Percentiles rank a stretch among this genome's conserved stretches.
Evolutionary conservation across 148 eudicot species (phyloP).

Genomic region (Nepenthes gracilis): DNA sequence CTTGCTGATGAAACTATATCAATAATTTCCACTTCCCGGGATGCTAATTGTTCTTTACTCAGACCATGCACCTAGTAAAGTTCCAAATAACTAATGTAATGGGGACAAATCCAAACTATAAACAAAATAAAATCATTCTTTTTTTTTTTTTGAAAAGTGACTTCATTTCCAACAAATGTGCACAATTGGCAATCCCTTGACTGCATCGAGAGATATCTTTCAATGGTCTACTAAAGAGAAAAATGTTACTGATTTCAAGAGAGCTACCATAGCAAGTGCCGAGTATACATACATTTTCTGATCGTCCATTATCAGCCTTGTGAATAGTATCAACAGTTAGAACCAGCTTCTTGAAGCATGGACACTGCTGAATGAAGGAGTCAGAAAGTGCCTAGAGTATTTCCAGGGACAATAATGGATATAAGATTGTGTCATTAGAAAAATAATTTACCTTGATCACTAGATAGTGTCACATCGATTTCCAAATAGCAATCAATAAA

Average conservation of each 20-base stretch:
- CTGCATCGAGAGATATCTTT: too few species aligned
- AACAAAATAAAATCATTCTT: too few species aligned
- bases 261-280: too few species aligned
- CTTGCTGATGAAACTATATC: constrained; percentile 39
- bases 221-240: too few species aligned
- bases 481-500: constrained; percentile 3
- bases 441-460: constrained; percentile 36
- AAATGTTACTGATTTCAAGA: too few species aligned
- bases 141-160: too few species aligned
- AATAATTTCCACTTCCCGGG: constrained; percentile 44
- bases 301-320: constrained; percentile 42
- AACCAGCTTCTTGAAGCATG: constrained; percentile 37
- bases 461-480: constrained; percentile 9
- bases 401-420: not conserved
- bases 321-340: constrained; percentile 56
- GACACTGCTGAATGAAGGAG: constrained; percentile 30
- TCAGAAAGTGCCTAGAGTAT: not conserved
- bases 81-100: not conserved
- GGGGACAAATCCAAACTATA: not conserved
- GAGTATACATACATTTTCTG: constrained; percentile 47
- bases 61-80: constrained; percentile 46
- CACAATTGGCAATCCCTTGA: too few species aligned
- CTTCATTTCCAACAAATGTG: too few species aligned
- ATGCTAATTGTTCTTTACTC: constrained; percentile 39
- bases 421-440: not conserved